Evolutionary conservation across 2,329 filamentous ascomycete species (phyloP), one percentile per base, ranked within the genome.

Genomic region (Ophiostoma piceae): DNA sequence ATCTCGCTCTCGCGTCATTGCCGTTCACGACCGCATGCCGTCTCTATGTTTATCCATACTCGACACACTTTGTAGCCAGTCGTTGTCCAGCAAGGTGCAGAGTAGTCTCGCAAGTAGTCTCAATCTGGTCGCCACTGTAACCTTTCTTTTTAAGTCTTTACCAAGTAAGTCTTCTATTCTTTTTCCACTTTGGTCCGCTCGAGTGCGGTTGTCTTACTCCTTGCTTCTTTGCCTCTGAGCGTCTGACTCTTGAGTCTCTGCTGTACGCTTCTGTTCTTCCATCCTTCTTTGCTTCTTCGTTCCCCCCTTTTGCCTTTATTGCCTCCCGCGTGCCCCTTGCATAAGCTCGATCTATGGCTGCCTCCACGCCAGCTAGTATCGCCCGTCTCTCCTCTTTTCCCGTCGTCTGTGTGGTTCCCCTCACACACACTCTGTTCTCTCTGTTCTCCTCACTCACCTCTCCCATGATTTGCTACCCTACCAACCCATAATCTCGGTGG

Each of bases 271-370:
- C 1, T 47, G 6, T 47, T 19, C 43, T 47, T 47, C 43, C 16
- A 47, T 57, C 26, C 1, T 57, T 57, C 51, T 57, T 51, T 57
- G 8, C 51, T 57, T 57, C 51, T 57, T 57, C 51, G 43, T 29
- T 3, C n/a, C n/a, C 22, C 19, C 51, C 51, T 57, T 57, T 22
- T 26, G 51, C 51, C 51, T 57, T 26, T 19, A n/a, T 8, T 47
- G 43, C 43, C 43, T 47, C 43, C 43, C 19, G 19, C 43, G 43
- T 47, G 43, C 51, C 51, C 51, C 51, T 57, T 26, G 51, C 51
- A 57, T 57, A 26, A 57, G n/a, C 51, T 57, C 51, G 22, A 57
- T 57, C 51, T 29, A 2, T 57, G 51, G 51, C 51, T 57, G 51
- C 51, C 51, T 57, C 51, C 51, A 22, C 51, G 51, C 8, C n/a